Percentiles rank a stretch among this genome's conserved stretches.
Evolutionary conservation across 75 land plant species (phyloP).

Genomic region (Picea sitchensis): DNA sequence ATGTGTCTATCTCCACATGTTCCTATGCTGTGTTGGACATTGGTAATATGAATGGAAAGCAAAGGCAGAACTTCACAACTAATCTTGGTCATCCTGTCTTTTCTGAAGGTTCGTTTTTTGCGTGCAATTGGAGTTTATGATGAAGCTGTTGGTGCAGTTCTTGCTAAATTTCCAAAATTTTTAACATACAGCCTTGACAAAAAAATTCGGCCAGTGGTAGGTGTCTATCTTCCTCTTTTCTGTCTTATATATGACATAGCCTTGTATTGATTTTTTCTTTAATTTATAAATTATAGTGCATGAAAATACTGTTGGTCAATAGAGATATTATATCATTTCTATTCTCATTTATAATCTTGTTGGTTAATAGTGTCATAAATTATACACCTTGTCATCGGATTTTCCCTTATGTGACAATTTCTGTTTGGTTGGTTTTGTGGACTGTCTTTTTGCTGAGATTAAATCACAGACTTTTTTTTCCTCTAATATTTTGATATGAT

Average conservation of each 20-base stretch:
- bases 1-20: not conserved
- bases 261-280: not conserved
- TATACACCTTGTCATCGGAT: not conserved
- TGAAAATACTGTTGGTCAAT: not conserved
- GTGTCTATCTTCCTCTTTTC: slow-evolving; percentile 14
- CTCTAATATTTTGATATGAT: not conserved
- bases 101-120: slow-evolving; percentile 74
- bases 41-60: not conserved
- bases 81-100: not conserved
- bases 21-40: not conserved
- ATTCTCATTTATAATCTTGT: not conserved
- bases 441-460: not conserved
- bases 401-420: not conserved
- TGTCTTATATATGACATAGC: not conserved
- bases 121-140: slow-evolving; percentile 80
- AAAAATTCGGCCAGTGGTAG: slow-evolving; percentile 87
- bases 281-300: not conserved
- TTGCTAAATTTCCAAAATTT: slow-evolving; percentile 79
- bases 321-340: not conserved
- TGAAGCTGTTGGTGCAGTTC: slow-evolving; percentile 67
- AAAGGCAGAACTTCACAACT: not conserved
- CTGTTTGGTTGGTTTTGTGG: not conserved
- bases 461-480: not conserved
- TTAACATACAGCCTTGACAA: slow-evolving; percentile 87
- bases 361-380: not conserved